A percentile compares a stretch with the other conserved stretches of the same genome.
phyloP scores from a whole-genome alignment of 192 early-diverging fungal genomes.

The Neocallimastix lanati region DNA sequence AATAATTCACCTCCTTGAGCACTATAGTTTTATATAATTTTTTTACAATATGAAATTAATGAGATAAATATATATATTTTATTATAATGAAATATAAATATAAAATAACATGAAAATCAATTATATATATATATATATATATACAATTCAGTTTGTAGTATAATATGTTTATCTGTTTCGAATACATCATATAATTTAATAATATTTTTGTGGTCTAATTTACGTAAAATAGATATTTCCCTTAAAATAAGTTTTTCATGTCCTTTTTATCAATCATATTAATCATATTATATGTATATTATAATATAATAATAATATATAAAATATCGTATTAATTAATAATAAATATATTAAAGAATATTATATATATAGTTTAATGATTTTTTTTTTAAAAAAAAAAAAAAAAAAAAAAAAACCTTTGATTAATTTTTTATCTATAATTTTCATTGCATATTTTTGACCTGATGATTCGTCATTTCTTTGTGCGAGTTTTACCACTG shows the following conservation, averaged over 20 bases:
- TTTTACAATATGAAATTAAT: no score
- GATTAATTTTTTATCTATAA: background rate
- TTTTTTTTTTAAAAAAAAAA: no score
- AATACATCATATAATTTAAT: background rate
- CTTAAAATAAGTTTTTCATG: background rate
- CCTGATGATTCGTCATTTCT: background rate
- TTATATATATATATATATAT: no score
- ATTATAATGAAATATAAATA: background rate
- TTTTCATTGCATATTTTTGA: background rate
- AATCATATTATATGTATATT: no score
- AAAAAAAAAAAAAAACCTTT: background rate
- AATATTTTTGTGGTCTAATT: background rate
- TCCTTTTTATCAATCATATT: no score
- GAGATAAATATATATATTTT: no score
- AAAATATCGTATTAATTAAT: no score
- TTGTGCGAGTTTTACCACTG: background rate
- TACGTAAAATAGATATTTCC: background rate
- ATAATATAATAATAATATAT: no score
- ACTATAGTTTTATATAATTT: no score
- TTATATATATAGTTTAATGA: no score
- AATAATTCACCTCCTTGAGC: slow-evolving; percentile 33
- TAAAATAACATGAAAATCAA: no score
- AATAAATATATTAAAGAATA: no score
- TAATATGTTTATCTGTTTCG: background rate
- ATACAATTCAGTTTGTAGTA: background rate